A percentile compares a stretch with the other conserved stretches of the same genome.
phyloP scores from a whole-genome alignment of 2,329 filamentous ascomycete genomes.

The Alternaria sp. region DNA sequence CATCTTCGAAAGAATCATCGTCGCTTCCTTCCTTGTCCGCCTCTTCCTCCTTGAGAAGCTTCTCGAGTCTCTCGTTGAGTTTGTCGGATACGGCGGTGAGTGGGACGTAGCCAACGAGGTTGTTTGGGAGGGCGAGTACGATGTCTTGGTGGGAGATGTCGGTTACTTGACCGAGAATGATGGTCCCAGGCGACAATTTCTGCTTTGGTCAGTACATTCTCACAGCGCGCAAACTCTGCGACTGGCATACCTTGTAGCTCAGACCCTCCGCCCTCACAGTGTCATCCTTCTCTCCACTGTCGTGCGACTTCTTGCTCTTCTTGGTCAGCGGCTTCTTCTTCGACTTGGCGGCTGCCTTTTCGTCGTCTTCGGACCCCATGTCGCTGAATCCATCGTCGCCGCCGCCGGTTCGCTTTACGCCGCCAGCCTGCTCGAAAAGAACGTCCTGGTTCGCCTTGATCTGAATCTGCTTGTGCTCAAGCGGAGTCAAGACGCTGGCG shows the following conservation, averaged over 20 bases:
- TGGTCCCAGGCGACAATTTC: constrained; percentile 84
- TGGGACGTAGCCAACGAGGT: constrained; percentile 86
- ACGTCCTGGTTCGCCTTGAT: constrained; percentile 93
- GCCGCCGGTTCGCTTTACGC: constrained; percentile 65
- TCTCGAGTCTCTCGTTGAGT: constrained; percentile 79
- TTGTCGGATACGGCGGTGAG: constrained; percentile 89
- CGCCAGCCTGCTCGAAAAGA: constrained; percentile 78
- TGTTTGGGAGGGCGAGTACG: constrained; percentile 87
- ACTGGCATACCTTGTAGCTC: constrained; percentile 79
- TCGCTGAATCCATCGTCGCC: constrained; percentile 56
- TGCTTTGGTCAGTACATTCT: constrained; percentile 51
- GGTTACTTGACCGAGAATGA: constrained; percentile 86
- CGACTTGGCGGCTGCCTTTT: constrained; percentile 56
- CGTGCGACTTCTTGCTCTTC: constrained; percentile 52
- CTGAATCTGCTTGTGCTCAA: constrained; percentile 96
- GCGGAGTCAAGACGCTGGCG: constrained; percentile 85
- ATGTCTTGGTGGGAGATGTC: constrained; percentile 83
- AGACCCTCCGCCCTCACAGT: constrained; percentile 81
- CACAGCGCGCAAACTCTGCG: constrained; percentile 1
- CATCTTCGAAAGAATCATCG: constrained; percentile 59
- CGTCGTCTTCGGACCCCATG: constrained; percentile 51
- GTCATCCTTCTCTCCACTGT: constrained; percentile 55
- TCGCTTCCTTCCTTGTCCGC: constrained; percentile 66
- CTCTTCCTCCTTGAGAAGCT: constrained; percentile 68
- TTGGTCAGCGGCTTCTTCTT: constrained; percentile 64